phyloP scores from a whole-genome alignment of 2,329 filamentous ascomycete species.

The Fusarium papillatum region DNA sequence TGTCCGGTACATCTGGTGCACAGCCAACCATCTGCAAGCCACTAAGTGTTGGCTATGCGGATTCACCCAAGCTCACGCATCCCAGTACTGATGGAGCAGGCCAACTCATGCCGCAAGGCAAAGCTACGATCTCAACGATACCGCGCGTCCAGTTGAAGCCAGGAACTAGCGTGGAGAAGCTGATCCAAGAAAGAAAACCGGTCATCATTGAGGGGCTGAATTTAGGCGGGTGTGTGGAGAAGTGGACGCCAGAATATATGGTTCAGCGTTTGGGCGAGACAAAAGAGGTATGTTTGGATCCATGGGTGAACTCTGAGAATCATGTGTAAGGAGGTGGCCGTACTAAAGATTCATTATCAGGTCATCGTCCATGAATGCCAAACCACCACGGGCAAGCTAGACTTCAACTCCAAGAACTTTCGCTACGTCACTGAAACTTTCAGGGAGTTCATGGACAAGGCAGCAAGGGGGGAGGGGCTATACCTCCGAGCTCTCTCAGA shows the following conservation, averaged over 20 bases:
- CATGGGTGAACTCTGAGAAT: neutral
- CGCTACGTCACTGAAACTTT: constrained; percentile 79
- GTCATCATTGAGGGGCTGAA: constrained; percentile 73
- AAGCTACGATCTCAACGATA: constrained; percentile 53
- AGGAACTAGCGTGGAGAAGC: constrained; percentile 68
- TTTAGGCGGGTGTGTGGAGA: constrained; percentile 75
- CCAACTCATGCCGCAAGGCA: neutral
- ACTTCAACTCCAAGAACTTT: constrained; percentile 89
- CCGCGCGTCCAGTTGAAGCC: constrained; percentile 66
- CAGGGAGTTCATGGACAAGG: constrained; percentile 73
- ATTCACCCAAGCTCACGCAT: constrained; percentile 46
- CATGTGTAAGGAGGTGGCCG: neutral
- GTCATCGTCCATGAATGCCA: constrained; percentile 81
- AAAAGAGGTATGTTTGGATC: constrained; percentile 65
- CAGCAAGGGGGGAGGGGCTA: constrained; percentile 70
- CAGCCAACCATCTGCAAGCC: neutral
- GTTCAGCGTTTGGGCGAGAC: constrained; percentile 70
- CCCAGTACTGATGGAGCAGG: constrained; percentile 12
- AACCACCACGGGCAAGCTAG: constrained; percentile 71
- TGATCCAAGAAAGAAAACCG: constrained; percentile 69
- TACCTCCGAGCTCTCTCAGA: constrained; percentile 86
- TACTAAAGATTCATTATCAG: constrained; percentile 50
- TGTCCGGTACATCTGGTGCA: neutral
- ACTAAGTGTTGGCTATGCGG: constrained; percentile 34
- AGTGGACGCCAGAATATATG: constrained; percentile 80